Percentiles rank a stretch among this genome's conserved stretches.
phyloP scores from a whole-genome alignment of 2,329 filamentous ascomycete species.

The Nemania sp. region DNA sequence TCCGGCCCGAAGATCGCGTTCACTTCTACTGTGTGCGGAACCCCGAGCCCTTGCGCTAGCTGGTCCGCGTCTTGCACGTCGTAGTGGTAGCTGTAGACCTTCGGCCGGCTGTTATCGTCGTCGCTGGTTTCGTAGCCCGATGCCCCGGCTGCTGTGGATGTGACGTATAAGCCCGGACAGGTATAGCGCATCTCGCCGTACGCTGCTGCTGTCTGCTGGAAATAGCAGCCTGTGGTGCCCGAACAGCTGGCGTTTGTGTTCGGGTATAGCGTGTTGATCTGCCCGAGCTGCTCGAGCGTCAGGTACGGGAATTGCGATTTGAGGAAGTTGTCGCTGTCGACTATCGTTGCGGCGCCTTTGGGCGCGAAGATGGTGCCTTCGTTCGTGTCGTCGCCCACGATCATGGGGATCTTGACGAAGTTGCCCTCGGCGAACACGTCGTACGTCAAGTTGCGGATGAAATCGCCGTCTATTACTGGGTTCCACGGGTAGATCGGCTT shows the following conservation, averaged over 20 bases:
- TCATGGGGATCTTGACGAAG: constrained; percentile 57
- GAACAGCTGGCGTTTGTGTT: constrained; percentile 52
- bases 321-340: constrained; percentile 58
- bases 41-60: constrained; percentile 59
- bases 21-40: constrained; percentile 68
- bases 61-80: constrained; percentile 64
- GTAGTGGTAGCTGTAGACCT: constrained; percentile 70
- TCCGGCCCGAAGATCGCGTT: constrained; percentile 69
- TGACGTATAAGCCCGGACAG: constrained; percentile 63
- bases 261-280: constrained; percentile 60
- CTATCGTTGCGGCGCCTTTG: constrained; percentile 47
- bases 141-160: constrained; percentile 39
- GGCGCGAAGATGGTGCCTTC: constrained; percentile 67
- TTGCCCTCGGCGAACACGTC: constrained; percentile 50
- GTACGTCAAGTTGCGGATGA: constrained; percentile 56
- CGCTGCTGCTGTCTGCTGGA: constrained; percentile 59
- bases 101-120: too few relatives aligned
- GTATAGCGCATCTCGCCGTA: constrained; percentile 69
- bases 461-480: constrained; percentile 57
- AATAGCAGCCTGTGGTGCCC: constrained; percentile 55
- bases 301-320: constrained; percentile 61
- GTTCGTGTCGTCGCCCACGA: constrained; percentile 63
- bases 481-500: constrained; percentile 57
- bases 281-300: constrained; percentile 51
- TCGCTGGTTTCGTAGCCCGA: too few relatives aligned